Base-by-base conservation (phyloP, 768 basidiomycete genomes). In the Tylopilus intermedius region DNA sequence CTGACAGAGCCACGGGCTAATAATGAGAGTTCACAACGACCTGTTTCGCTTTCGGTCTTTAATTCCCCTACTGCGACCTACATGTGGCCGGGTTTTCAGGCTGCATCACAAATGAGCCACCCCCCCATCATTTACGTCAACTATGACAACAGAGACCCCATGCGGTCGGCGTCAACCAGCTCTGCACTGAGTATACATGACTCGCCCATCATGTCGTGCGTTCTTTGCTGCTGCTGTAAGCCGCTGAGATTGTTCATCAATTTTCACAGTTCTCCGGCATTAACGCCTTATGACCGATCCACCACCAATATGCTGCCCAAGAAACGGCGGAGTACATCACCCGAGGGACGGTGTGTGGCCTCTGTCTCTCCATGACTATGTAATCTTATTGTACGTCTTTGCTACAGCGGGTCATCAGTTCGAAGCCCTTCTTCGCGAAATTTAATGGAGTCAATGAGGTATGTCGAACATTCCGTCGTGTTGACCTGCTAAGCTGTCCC, bases 81-180 rank as follows among this genome's bases (percentile, higher is more conserved):
- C 62, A 67, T 71, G 61, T 79, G 77, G 77, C 75, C 75, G n/a
- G 68, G 62, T 51, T 71, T 79, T 54, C 67, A 70, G 58, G 67
- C 74, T 56, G 72, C 74, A 24, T 78, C 74, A 33, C 68, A 74
- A 61, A 76, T 75, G 72, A 62, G 58, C 47, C 61, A 67, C 54
- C 67, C 65, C 46, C 75, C 77, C 27, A 61, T 70, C 48, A 63
- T 73, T 57, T 74, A 75, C 58, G 72, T 72, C 59, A 62, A 68
- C 55, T 63, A 68, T 47, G 60, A 69, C 58, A 60, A 55, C n/a
- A 60, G 62, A 68, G 59, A 63, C 39, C 46, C 62, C 64, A 61
- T 57, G 69, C 69, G 65, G 58, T 64, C 67, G 33, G 54, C 61
- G 48, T 71, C 67, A 51, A 61, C 59, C 45, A 67, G 58, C 45